phyloP scores from a whole-genome alignment of 2,329 filamentous ascomycete genomes.

The Cytospora piceicola region DNA sequence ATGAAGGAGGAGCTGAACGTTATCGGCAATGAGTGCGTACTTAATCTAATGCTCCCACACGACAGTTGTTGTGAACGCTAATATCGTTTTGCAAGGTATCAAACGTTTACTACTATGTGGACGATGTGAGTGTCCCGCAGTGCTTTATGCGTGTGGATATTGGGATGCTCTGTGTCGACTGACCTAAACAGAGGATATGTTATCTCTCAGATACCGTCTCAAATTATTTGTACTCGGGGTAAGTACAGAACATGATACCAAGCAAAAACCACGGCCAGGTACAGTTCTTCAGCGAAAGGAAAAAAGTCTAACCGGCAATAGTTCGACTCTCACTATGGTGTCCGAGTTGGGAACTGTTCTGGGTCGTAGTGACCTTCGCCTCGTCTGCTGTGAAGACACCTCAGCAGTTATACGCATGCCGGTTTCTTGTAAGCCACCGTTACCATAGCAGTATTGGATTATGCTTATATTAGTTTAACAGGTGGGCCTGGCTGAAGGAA shows the following conservation, averaged over 20 bases:
- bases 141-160: no score
- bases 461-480: neutral
- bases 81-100: neutral
- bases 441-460: neutral
- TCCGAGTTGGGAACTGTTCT: constrained; percentile 31
- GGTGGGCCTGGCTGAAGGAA: constrained; percentile 30
- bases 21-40: constrained; percentile 29
- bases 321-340: constrained; percentile 32
- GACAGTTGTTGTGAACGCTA: neutral
- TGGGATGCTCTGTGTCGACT: neutral
- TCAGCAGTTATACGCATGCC: constrained; percentile 28
- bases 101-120: constrained; percentile 31
- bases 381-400: constrained; percentile 29
- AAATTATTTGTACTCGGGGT: constrained; percentile 31
- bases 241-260: neutral
- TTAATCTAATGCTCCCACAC: no score
- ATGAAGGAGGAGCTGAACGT: constrained; percentile 33
- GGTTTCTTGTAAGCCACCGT: constrained; percentile 22
- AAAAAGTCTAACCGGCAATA: neutral
- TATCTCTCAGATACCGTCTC: constrained; percentile 30
- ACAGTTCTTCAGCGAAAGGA: no score
- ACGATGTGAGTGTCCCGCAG: constrained; percentile 18
- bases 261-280: neutral
- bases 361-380: constrained; percentile 31
- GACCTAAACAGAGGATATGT: constrained; percentile 28